phyloP scores from a whole-genome alignment of 108 stramenopile species.

The Cylindrotheca fusiformis region DNA sequence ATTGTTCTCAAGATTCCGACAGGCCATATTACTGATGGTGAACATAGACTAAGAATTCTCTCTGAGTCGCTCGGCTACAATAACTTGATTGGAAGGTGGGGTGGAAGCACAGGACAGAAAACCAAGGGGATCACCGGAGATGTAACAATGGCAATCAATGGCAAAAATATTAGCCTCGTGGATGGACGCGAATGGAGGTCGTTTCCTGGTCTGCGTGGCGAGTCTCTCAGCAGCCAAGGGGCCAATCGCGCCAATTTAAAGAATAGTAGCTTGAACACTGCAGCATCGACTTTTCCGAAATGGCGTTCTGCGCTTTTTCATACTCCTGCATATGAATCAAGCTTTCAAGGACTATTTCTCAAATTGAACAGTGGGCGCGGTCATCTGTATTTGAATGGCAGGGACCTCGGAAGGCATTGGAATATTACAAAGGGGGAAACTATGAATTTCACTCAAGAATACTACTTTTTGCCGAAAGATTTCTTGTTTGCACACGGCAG shows the following conservation, averaged over 20 bases:
- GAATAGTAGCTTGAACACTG: not conserved
- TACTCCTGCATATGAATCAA: slow-evolving; percentile 30
- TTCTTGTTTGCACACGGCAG: slow-evolving; percentile 26
- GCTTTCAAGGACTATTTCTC: slow-evolving; percentile 22
- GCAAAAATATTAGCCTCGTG: slow-evolving; percentile 18
- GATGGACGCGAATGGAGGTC: slow-evolving; percentile 36
- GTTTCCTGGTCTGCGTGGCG: slow-evolving; percentile 34
- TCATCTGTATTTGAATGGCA: slow-evolving; percentile 53
- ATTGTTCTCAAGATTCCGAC: slow-evolving; percentile 12
- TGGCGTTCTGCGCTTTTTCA: slow-evolving; percentile 39
- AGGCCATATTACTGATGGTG: slow-evolving; percentile 13
- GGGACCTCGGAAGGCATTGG: slow-evolving; percentile 57
- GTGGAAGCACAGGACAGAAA: slow-evolving; percentile 35
- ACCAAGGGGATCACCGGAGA: slow-evolving; percentile 46
- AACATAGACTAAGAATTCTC: slow-evolving; percentile 37
- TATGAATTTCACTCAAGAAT: slow-evolving; percentile 28
- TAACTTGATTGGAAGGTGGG: slow-evolving; percentile 60
- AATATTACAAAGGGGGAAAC: slow-evolving; percentile 44
- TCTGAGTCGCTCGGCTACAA: slow-evolving; percentile 50
- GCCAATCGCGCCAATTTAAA: not conserved
- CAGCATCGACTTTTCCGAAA: slow-evolving; percentile 4
- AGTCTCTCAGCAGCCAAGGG: slow-evolving; percentile 4
- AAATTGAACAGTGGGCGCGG: slow-evolving; percentile 42
- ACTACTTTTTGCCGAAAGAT: slow-evolving; percentile 46
- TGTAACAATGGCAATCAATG: slow-evolving; percentile 15